Conservation (phyloP, 2,329 filamentous ascomycete species). For the Coniochaeta sp. region DNA sequence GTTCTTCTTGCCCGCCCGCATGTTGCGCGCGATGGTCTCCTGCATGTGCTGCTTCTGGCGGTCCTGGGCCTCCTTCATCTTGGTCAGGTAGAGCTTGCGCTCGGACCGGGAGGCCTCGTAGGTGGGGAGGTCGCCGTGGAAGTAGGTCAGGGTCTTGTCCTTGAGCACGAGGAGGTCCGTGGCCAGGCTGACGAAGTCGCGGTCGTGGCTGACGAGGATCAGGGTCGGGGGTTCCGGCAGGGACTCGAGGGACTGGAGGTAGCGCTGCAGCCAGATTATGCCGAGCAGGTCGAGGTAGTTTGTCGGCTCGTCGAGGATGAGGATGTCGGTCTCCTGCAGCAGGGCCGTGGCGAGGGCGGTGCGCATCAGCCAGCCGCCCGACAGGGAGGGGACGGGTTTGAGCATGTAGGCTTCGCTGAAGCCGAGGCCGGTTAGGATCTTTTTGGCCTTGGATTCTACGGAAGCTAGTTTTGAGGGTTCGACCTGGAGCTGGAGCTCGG, state of each 20-base stretch:
- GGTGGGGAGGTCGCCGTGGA: constrained; percentile 65
- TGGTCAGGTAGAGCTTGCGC: constrained; percentile 58
- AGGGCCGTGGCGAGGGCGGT: constrained; percentile 58
- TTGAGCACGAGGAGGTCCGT: constrained; percentile 72
- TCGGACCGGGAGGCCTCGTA: constrained; percentile 65
- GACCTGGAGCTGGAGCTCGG: constrained; percentile 59
- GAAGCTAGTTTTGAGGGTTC: constrained; percentile 58
- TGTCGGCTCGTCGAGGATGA: constrained; percentile 81
- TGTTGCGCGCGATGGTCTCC: constrained; percentile 66
- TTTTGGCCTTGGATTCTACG: constrained; percentile 58
- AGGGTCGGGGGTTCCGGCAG: constrained; percentile 52
- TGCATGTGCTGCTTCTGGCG: constrained; percentile 76
- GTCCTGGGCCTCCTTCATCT: constrained; percentile 78
- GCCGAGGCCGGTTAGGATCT: constrained; percentile 61
- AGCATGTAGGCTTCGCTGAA: constrained; percentile 58
- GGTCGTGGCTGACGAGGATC: constrained; percentile 76
- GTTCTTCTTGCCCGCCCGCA: constrained; percentile 66
- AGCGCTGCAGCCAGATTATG: constrained; percentile 77
- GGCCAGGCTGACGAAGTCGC: constrained; percentile 64
- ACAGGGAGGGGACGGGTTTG: constrained; percentile 57
- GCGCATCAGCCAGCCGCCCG: constrained; percentile 72
- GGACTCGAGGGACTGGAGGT: constrained; percentile 49
- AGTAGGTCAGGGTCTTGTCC: constrained; percentile 64
- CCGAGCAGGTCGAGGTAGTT: constrained; percentile 79
- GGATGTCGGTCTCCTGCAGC: constrained; percentile 65